phyloP scores from a whole-genome alignment of 768 basidiomycete species.

The Russula griseocarnosa region DNA sequence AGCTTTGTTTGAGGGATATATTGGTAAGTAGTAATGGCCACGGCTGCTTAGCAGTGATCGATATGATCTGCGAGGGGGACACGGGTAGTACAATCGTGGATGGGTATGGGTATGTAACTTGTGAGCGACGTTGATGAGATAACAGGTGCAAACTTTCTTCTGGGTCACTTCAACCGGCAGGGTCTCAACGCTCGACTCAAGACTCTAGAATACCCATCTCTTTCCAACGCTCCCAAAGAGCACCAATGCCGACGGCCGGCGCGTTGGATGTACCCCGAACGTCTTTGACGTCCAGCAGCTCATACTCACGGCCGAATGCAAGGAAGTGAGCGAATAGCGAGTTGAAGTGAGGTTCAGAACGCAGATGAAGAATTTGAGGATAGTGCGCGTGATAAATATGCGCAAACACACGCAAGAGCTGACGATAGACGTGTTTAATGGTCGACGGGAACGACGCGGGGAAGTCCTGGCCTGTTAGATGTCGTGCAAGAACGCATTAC shows the following conservation, averaged over 20 bases:
- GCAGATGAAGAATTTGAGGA: conserved; percentile 83
- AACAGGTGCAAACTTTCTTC: conserved; percentile 12
- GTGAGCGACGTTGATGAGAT: conserved; percentile 9
- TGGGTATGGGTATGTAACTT: conserved; percentile 9
- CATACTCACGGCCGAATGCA: conserved; percentile 92
- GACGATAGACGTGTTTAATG: conserved; percentile 90
- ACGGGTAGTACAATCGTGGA: conserved; percentile 9
- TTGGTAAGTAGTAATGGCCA: neutral
- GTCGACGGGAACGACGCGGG: conserved; percentile 85
- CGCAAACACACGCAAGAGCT: conserved; percentile 93
- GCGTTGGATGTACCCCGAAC: conserved; percentile 64
- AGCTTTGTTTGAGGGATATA: neutral
- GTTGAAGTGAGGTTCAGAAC: conserved; percentile 93
- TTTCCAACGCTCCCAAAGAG: conserved; percentile 86
- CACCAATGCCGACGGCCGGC: conserved; percentile 60
- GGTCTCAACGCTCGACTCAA: conserved; percentile 21
- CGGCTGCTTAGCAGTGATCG: neutral
- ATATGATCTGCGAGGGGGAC: neutral
- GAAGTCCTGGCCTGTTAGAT: conserved; percentile 70
- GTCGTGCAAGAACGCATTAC: neutral
- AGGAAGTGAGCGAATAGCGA: conserved; percentile 97
- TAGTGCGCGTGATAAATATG: conserved; percentile 98
- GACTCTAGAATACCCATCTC: conserved; percentile 73
- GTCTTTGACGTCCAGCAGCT: conserved; percentile 85
- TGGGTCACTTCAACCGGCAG: neutral